Evolutionary conservation across 164 flowering plant genomes (phyloP), one percentile per base, ranked within the genome.

Genomic region (Umbilicus rupestris): DNA sequence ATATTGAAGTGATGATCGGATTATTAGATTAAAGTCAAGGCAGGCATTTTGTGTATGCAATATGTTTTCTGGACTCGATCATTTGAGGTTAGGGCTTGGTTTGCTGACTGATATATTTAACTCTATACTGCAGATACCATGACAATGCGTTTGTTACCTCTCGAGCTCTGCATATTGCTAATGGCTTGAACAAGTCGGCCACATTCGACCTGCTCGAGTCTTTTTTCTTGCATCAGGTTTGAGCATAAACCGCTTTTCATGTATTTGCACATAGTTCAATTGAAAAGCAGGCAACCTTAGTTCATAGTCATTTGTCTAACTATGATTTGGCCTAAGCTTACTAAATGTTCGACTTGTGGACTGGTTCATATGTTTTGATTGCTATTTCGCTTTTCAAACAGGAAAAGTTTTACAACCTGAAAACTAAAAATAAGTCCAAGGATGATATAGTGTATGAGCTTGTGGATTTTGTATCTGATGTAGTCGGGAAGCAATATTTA

Each of bases 171-270:
- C 98, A 91, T 73, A 83, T 94, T 62, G 84, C 79, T 3, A 78
- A 90, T 69, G 50, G 67, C n/a, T 46, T 86, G 73, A 85, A 91
- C 59, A 11, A 74, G 20, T 81, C 90, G 20, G 84, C 84, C 26
- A 88, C 96, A 12, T 92, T 81, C 72, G 64, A 64, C 9, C 66
- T 85, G 76, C 62, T 89, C 84, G 95, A 89, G 72, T 37, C 67
- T 59, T 83, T 92, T 81, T 92, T 88, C 77, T 52, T 82, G 73
- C 41, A 87, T 39, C 98, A 94, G 96, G 98, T 89, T 71, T 19
- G 67, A 22, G 42, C 10, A 10, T 41, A 59, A 22, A 28, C 31
- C 15, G 5, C 0, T 28, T 28, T 10, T 28, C n/a, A 24, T 50
- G 7, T 50, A 16, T 16, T 50, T n/a, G 19, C 8, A 50, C 9